Evolutionary conservation across 2,329 filamentous ascomycete species (phyloP), one percentile per base, ranked within the genome.

Genomic region (Emydomyces testavorans): DNA sequence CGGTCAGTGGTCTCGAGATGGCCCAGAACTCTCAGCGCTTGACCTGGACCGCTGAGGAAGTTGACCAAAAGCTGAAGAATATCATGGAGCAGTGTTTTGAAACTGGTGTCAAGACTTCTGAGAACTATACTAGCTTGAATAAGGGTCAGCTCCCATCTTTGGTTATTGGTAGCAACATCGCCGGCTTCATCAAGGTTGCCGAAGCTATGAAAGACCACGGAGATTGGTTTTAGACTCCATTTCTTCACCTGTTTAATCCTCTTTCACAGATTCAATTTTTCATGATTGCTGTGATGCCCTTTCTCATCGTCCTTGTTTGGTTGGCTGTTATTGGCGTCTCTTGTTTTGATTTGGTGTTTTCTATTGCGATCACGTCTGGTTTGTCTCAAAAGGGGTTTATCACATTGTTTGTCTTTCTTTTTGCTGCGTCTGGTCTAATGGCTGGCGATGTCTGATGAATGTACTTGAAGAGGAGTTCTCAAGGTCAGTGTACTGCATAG

Each of bases 1-100:
- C 92, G 49, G 92, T 98, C 34, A 94, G 88, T 2, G 92, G 92
- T 59, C 80, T 98, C 37, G 92, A 98, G 78, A 98, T 98, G 92
- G 89, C 90, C 6, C 92, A 98, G 79, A 96, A 98, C 79, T 90
- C 83, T 56, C 71, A 82, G 68, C 83, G 90, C 52, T 75, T 95
- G 56, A 77, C 72, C 62, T 98, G 92, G 92, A 85, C 85, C 23
- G 63, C 75, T 39, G 85, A 94, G 74, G 84, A 94, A 74, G 92
- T 96, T 56, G 90, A 96, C 70, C 72, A 76, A 58, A 87, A 87
- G 72, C 82, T 98, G 62, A 88, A 93, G 77, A 74, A 69, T 59
- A 96, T 96, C 72, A 98, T 98, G 92, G 83, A 90, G 76, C 77
- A 79, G 56, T 90, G 85, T 66, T 98, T 96, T 74, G 75, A 84